Evolutionary conservation across 805 yeast species (phyloP).

Genomic region (Saccharomycopsis vini): DNA sequence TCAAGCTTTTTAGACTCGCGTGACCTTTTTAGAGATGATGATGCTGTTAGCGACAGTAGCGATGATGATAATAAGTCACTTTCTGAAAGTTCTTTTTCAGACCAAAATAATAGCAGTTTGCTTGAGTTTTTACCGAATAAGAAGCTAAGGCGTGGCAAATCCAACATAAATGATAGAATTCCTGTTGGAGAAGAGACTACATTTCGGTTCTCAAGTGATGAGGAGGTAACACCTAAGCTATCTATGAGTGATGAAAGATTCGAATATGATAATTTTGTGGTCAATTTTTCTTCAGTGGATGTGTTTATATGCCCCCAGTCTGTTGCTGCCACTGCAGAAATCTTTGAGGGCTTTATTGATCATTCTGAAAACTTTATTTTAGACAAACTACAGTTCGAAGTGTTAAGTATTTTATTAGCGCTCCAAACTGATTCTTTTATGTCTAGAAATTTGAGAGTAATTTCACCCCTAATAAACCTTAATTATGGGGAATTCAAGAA

Average conservation of each 20-base stretch:
- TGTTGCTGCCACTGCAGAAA: slow-evolving; percentile 30
- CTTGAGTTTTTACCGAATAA: slow-evolving; percentile 18
- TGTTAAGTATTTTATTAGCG: slow-evolving; percentile 36
- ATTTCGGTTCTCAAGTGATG: background rate
- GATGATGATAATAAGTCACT: slow-evolving; percentile 16
- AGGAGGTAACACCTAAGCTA: slow-evolving; percentile 9
- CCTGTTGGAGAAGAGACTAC: slow-evolving; percentile 10
- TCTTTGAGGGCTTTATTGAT: slow-evolving; percentile 29
- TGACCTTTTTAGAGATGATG: slow-evolving; percentile 19
- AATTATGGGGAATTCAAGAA: slow-evolving; percentile 29
- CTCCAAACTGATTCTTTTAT: slow-evolving; percentile 28
- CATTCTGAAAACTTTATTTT: slow-evolving; percentile 40
- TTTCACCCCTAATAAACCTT: slow-evolving; percentile 37
- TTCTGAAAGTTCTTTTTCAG: slow-evolving; percentile 14
- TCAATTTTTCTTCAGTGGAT: slow-evolving; percentile 45
- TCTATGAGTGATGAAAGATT: slow-evolving; percentile 30
- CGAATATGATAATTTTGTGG: slow-evolving; percentile 46
- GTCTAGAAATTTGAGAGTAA: slow-evolving; percentile 38
- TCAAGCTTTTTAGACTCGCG: slow-evolving; percentile 3
- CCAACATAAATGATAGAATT: background rate
- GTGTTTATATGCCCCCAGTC: slow-evolving; percentile 39
- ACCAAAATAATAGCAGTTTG: slow-evolving; percentile 2
- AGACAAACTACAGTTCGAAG: slow-evolving; percentile 57
- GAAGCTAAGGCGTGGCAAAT: slow-evolving; percentile 1
- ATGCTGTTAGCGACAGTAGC: slow-evolving; percentile 15